These are phyloP conservation scores for Hibiscus mutabilis DNA, from an alignment of 345 rosid species.

Conservation along the genomic window DNA sequence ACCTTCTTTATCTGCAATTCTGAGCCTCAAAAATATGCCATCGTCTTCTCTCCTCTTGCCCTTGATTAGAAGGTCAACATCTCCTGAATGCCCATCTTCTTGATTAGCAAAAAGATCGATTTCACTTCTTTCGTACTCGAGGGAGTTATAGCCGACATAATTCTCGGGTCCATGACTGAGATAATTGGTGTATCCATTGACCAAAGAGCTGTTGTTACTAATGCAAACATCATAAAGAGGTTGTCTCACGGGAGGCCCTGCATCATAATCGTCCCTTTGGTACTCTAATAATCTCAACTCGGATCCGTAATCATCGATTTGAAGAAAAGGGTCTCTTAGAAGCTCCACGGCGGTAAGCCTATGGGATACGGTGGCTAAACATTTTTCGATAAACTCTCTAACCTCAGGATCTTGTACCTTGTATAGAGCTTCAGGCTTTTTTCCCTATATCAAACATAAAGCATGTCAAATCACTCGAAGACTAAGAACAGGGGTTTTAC, in stretches of 20 bases:
- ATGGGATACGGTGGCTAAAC: slow-evolving; percentile 72
- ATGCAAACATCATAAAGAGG: slow-evolving; percentile 29
- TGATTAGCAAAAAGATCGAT: slow-evolving; percentile 51
- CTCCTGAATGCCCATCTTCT: slow-evolving; percentile 44
- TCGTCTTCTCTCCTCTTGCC: slow-evolving; percentile 67
- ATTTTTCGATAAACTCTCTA: slow-evolving; percentile 77
- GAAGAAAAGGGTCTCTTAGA: slow-evolving; percentile 74
- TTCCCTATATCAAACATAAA: slow-evolving; percentile 48
- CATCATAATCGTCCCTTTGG: slow-evolving; percentile 37
- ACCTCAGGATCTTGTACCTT: slow-evolving; percentile 79
- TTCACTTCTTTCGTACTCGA: slow-evolving; percentile 39
- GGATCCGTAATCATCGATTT: slow-evolving; percentile 36
- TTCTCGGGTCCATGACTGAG: slow-evolving; percentile 27
- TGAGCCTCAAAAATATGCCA: slow-evolving; percentile 73
- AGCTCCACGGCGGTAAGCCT: slow-evolving; percentile 86
- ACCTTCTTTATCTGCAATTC: slow-evolving; percentile 90
- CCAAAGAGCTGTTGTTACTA: slow-evolving; percentile 15
- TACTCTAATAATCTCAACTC: slow-evolving; percentile 35
- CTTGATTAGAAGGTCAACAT: slow-evolving; percentile 60
- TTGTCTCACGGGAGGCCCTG: slow-evolving; percentile 38
- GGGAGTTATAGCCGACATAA: slow-evolving; percentile 33
- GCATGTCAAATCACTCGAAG: slow-evolving; percentile 8
- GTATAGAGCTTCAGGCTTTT: slow-evolving; percentile 75
- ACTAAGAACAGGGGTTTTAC: neutral
- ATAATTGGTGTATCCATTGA: slow-evolving; percentile 27